Base-by-base conservation (phyloP, 2,329 filamentous ascomycete genomes). In the Sporothrix luriei region DNA sequence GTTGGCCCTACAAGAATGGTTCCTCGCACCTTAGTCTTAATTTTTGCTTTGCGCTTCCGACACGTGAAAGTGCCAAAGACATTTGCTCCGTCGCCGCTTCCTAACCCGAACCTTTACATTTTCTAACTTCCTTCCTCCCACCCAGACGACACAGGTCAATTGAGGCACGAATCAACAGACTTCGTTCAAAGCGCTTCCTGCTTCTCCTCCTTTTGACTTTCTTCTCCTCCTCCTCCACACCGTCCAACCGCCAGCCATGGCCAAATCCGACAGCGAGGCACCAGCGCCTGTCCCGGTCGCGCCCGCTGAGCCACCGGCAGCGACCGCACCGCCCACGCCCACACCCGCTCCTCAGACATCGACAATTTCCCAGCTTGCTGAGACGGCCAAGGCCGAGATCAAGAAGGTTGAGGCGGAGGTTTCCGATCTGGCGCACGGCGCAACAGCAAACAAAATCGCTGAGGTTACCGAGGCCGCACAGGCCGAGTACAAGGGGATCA, bases 281-380 rank as follows among this genome's bases (percentile, higher is more conserved):
- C 69, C 48, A 52, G 67, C 69, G 43, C 71, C 73, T n/a, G 68
- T 72, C 68, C 72, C 72, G 66, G 71, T 74, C 65, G 75, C 76
- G 61, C 74, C 78, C 40, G 73, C 77, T 62, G 71, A 79, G 78
- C 76, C 70, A 74, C 68, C 77, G 78, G 70, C 72, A 79, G 57
- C 78, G 78, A 40, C 73, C 74, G 19, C 72, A 73, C 75, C 33
- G 75, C 79, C 68, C 76, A 83, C 73, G 76, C 78, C 71, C 43
- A n/a, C 67, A 29, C 38, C 51, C 5, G 49, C 78, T 78, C 72
- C 73, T 82, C 33, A 82, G 83, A 33, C 81, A 80, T 75, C 77
- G 26, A 65, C 62, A 21, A 16, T 43, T 4, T 13, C 33, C 40
- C 11, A 43, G 11, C 11, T 43, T 4, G 40, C 14, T 13, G 40